Percentiles rank a stretch among this genome's conserved stretches.
These are phyloP conservation scores for Russula foetens DNA, from an alignment of 768 basidiomycete species.

Conservation along the genomic window DNA sequence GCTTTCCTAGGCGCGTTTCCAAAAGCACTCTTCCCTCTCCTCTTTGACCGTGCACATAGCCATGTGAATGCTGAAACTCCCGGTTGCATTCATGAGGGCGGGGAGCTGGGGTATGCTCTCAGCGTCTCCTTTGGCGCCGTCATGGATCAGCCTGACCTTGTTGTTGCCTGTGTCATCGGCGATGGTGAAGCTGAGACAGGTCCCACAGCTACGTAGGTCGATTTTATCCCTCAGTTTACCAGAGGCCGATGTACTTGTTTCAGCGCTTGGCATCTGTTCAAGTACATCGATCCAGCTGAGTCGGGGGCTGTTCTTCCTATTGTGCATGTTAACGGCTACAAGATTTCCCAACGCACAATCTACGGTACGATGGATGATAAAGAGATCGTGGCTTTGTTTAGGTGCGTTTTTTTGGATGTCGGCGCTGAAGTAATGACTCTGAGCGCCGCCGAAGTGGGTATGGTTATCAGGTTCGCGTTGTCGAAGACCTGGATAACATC, in stretches of 20 bases:
- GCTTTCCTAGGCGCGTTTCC: constrained; percentile 61
- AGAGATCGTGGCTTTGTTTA: constrained; percentile 68
- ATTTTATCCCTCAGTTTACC: neutral
- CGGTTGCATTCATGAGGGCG: constrained; percentile 87
- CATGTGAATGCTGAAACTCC: constrained; percentile 81
- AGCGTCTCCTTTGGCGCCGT: constrained; percentile 80
- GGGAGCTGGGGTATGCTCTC: constrained; percentile 84
- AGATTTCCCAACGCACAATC: constrained; percentile 87
- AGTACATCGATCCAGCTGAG: constrained; percentile 86
- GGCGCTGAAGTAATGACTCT: neutral
- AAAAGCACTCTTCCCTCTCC: neutral
- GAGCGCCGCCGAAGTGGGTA: constrained; percentile 43
- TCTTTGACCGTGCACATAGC: constrained; percentile 27
- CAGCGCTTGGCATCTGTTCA: constrained; percentile 77
- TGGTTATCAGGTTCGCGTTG: constrained; percentile 83
- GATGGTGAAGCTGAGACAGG: constrained; percentile 85
- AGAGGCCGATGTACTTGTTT: neutral
- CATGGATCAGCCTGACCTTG: constrained; percentile 85
- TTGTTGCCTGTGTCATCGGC: constrained; percentile 76
- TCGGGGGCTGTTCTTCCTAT: constrained; percentile 90
- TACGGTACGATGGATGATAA: constrained; percentile 88
- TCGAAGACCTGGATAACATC: constrained; percentile 57
- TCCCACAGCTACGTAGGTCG: constrained; percentile 50
- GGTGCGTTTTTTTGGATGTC: constrained; percentile 33
- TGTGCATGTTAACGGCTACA: constrained; percentile 81